Evolutionary conservation across 2,329 filamentous ascomycete species (phyloP).

Genomic region (Falciphora oryzae): DNA sequence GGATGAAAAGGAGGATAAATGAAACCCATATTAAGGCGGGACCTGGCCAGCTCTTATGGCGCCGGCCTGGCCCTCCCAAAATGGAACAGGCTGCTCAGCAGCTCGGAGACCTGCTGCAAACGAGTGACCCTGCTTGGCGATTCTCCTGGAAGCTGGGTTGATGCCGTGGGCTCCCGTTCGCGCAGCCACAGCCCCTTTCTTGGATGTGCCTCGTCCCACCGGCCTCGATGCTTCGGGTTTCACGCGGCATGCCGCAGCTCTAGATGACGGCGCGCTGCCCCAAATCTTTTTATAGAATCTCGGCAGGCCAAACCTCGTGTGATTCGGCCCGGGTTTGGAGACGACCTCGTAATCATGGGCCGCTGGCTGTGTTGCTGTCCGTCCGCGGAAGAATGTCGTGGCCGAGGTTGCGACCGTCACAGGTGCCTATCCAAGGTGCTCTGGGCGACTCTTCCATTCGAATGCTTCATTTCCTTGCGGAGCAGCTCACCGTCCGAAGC

Average conservation of each 20-base stretch:
- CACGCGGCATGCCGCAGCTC: background rate
- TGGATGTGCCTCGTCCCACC: background rate
- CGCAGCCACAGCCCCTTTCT: background rate
- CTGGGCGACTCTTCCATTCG: too few species aligned
- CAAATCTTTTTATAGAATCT: conserved; percentile 2
- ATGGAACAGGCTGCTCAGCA: background rate
- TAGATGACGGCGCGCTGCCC: conserved; percentile 2
- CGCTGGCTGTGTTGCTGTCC: background rate
- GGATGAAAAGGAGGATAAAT: conserved; percentile 39
- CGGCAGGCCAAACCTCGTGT: background rate
- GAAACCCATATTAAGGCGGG: conserved; percentile 35
- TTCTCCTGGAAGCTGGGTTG: background rate
- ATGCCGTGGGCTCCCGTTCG: background rate
- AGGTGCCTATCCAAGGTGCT: background rate
- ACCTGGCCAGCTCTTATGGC: conserved; percentile 15
- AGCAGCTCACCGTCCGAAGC: too few species aligned
- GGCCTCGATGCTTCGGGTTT: background rate
- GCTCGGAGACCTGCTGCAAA: background rate
- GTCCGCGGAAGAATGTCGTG: too few species aligned
- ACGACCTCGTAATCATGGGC: background rate
- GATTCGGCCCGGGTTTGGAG: background rate
- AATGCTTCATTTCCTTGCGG: too few species aligned
- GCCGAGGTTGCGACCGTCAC: background rate
- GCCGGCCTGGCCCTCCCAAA: conserved; percentile 7
- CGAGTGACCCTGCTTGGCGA: background rate